These are phyloP conservation scores for Paracorniculantispora psalliotae DNA, from an alignment of 2,329 filamentous ascomycete species.

Conservation along the genomic window DNA sequence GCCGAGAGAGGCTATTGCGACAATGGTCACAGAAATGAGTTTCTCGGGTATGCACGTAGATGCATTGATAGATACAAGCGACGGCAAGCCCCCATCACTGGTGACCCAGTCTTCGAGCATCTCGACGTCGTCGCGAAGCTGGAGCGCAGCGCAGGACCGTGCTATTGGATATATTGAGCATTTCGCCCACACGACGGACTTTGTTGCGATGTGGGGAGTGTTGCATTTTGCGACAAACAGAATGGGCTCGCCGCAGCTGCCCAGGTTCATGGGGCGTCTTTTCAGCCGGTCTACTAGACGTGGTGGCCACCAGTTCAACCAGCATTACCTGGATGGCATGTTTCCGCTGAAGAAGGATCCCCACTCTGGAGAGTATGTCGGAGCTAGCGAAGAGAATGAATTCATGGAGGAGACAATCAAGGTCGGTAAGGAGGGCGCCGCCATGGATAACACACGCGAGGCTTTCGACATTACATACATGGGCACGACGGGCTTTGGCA, in stretches of 20 bases:
- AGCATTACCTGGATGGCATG: slow-evolving; percentile 60
- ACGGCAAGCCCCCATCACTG: slow-evolving; percentile 15
- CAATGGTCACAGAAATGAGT: slow-evolving; percentile 33
- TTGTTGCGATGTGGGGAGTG: slow-evolving; percentile 70
- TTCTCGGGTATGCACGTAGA: slow-evolving; percentile 21
- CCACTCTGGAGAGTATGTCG: slow-evolving; percentile 35
- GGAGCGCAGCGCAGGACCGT: slow-evolving; percentile 36
- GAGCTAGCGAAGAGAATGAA: slow-evolving; percentile 44
- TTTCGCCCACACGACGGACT: slow-evolving; percentile 70
- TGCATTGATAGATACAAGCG: slow-evolving; percentile 20
- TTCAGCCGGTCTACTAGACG: slow-evolving; percentile 48
- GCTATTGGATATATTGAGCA: slow-evolving; percentile 72
- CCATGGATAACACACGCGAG: slow-evolving; percentile 40
- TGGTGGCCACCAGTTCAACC: slow-evolving; percentile 55
- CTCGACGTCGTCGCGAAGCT: slow-evolving; percentile 31
- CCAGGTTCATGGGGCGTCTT: slow-evolving; percentile 58
- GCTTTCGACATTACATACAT: slow-evolving; percentile 44
- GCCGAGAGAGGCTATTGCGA: slow-evolving; percentile 30
- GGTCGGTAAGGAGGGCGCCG: slow-evolving; percentile 38
- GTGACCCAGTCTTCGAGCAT: slow-evolving; percentile 23
- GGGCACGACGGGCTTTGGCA: slow-evolving; percentile 34
- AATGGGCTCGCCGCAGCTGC: slow-evolving; percentile 39
- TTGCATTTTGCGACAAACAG: slow-evolving; percentile 57
- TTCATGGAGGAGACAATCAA: slow-evolving; percentile 58
- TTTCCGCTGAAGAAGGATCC: slow-evolving; percentile 47